Base-by-base conservation (phyloP, 129 eudicot species). In the Tagetes patula region DNA sequence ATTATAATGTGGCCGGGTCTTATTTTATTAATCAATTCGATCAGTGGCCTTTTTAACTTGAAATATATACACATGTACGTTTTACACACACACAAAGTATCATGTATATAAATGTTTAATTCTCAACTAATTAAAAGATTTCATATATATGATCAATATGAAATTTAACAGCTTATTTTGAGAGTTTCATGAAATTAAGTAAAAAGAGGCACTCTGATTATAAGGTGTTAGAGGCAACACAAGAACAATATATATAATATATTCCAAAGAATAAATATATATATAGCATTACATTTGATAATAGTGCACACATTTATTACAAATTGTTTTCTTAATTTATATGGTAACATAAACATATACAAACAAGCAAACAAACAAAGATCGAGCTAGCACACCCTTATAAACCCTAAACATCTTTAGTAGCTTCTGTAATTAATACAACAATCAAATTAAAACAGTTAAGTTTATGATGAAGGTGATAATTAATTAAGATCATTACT, bases 401-500 rank as follows among this genome's bases (percentile, higher is more conserved):
- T 62, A 61, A 62, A 74, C 71, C 63, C 71, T 74, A 74, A 37
- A 62, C 50, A 74, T 43, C 9, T 45, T 43, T 42, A 48, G 38
- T 9, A 27, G 6, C 6, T 53, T 20, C 32, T 27, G 6, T 33
- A 2, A 36, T 7, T 53, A 38, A 34, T 49, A 12, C 74, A 49
- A 7, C 46, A 67, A 55, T 55, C 48, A 46, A 72, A 72, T 47
- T 60, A 74, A 41, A 14, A 65, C 3, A 31, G 14, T 41, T 42
- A 66, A 42, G 71, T 66, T 59, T 59, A 59, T 59, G n/a, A 31
- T 6, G 27, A 20, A 20, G 27, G 27, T 20, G 27, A 2, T 56
- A 0, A 30, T 55, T 9, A 8, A 38, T 71, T 37, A 14, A 14
- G 54, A 71, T 56, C 68, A 69, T 78, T 71, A 81, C 83, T 87